Conservation (phyloP, 495 filamentous ascomycete species). For the Aspergillus panamensis region DNA sequence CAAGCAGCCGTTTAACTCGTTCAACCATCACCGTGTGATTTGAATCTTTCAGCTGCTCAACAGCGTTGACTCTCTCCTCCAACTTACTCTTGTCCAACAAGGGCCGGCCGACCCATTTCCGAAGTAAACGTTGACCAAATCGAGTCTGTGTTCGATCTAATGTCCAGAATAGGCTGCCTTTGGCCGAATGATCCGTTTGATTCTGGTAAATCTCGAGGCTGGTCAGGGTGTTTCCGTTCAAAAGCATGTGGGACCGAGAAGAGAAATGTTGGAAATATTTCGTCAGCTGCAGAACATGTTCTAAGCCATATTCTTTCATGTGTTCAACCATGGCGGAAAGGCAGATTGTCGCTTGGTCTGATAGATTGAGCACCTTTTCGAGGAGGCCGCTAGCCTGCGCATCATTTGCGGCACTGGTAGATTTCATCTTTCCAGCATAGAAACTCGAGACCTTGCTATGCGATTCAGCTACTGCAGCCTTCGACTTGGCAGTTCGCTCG, state of each 20-base stretch:
- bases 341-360: slow-evolving; percentile 85
- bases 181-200: slow-evolving; percentile 79
- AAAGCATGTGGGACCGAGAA: slow-evolving; percentile 88
- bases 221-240: slow-evolving; percentile 92
- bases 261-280: slow-evolving; percentile 98
- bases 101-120: slow-evolving; percentile 94
- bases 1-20: slow-evolving; percentile 65
- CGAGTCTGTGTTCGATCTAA: slow-evolving; percentile 88
- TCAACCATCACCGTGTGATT: slow-evolving; percentile 64
- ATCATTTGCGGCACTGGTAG: slow-evolving; percentile 46
- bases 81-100: slow-evolving; percentile 74
- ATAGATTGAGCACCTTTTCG: slow-evolving; percentile 79
- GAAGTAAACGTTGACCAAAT: slow-evolving; percentile 81
- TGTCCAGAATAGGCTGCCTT: slow-evolving; percentile 93
- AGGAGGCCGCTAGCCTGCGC: slow-evolving; percentile 58
- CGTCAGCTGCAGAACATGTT: slow-evolving; percentile 95
- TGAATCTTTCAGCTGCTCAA: slow-evolving; percentile 80
- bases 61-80: slow-evolving; percentile 79
- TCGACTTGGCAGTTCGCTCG: slow-evolving; percentile 68
- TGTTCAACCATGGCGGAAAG: slow-evolving; percentile 97
- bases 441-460: slow-evolving; percentile 91
- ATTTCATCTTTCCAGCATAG: slow-evolving; percentile 84
- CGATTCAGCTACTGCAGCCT: slow-evolving; percentile 77
- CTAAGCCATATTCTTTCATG: slow-evolving; percentile 85
- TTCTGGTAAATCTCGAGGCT: slow-evolving; percentile 97